Percentiles rank a stretch among this genome's conserved stretches.
phyloP scores from a whole-genome alignment of 2,329 filamentous ascomycete species.

The Cercospora janseana region DNA sequence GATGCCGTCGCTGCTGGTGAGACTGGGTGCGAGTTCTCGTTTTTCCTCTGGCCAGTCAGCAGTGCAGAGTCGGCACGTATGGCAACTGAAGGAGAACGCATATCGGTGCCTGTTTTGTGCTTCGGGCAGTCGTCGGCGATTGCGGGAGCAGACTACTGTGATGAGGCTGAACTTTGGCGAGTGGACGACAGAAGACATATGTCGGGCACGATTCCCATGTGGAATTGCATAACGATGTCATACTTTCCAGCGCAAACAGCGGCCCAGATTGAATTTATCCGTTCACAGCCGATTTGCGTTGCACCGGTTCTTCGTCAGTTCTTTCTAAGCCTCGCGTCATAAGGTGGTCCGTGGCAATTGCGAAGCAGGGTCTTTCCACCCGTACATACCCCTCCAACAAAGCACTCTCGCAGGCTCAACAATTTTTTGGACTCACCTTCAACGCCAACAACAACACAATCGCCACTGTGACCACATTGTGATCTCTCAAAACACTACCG shows the following conservation, averaged over 20 bases:
- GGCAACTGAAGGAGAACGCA: too few species aligned
- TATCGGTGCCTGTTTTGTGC: slow-evolving; percentile 2
- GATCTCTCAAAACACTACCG: slow-evolving; percentile 1
- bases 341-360: slow-evolving; percentile 4
- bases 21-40: too few species aligned
- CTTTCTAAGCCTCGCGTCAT: slow-evolving; percentile 8
- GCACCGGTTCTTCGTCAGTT: slow-evolving; percentile 6
- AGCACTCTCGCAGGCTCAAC: slow-evolving; percentile 8
- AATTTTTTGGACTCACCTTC: slow-evolving; percentile 3
- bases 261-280: background rate
- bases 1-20: too few species aligned
- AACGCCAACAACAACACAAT: slow-evolving; percentile 5
- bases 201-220: background rate
- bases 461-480: slow-evolving; percentile 2
- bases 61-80: slow-evolving; percentile 1
- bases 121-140: slow-evolving; percentile 2
- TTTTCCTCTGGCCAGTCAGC: background rate
- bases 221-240: too few species aligned
- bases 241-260: too few species aligned
- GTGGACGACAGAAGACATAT: background rate
- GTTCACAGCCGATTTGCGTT: background rate
- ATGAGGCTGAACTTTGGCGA: background rate
- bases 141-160: background rate
- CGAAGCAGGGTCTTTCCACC: background rate
- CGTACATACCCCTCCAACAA: slow-evolving; percentile 2